phyloP scores from a whole-genome alignment of 116 monocot species.

The Phalaenopsis hybrid region DNA sequence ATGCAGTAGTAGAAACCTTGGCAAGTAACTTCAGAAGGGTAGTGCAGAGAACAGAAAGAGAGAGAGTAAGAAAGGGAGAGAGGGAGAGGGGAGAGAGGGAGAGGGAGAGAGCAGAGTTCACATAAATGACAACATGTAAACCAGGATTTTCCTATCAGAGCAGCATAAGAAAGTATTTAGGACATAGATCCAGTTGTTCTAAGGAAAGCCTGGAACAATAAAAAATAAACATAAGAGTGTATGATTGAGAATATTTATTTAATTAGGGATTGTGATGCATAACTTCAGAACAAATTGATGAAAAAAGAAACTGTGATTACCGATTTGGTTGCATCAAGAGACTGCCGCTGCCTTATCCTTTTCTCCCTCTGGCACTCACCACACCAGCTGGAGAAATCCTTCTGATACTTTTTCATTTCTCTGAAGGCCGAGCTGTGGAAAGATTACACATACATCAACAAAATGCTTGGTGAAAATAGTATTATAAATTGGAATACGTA shows the following conservation, averaged over 20 bases:
- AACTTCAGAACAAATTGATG: background rate
- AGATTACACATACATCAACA: background rate
- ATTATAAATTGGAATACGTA: background rate
- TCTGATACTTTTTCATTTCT: slow-evolving; percentile 88
- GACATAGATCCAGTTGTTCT: background rate
- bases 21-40: background rate
- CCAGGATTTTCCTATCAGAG: too few relatives aligned
- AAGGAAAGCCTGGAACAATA: background rate
- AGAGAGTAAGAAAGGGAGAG: too few relatives aligned
- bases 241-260: background rate
- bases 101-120: background rate
- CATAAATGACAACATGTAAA: background rate
- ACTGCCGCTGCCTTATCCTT: slow-evolving; percentile 73
- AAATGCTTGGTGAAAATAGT: background rate
- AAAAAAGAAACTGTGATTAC: slow-evolving; percentile 17
- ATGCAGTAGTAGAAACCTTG: background rate
- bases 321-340: slow-evolving; percentile 70
- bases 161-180: background rate
- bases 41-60: too few relatives aligned
- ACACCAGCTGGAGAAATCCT: slow-evolving; percentile 92
- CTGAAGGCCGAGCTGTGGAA: slow-evolving; percentile 69
- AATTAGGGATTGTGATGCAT: background rate
- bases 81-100: too few relatives aligned
- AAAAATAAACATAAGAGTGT: background rate
- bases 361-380: slow-evolving; percentile 80